Evolutionary conservation across 305 asterid species (phyloP), one percentile per base, ranked within the genome.

Genomic region (Fraxinus velutina): DNA sequence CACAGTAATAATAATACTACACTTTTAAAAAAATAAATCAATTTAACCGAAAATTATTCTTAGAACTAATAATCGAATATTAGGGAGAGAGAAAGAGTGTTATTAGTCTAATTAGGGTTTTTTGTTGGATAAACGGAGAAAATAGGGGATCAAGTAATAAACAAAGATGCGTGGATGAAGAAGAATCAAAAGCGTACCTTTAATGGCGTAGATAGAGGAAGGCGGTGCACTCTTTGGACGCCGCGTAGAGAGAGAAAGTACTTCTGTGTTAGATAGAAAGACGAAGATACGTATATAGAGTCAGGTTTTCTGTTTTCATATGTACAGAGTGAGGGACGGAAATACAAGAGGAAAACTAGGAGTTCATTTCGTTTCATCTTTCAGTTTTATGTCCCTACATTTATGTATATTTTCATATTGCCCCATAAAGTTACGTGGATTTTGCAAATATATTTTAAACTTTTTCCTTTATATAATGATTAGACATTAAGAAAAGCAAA

Each of bases 61-160:
- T 70, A 70, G 21, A 15, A 70, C 75, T 29, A 15, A 70, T 1
- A 70, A 70, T 30, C 1, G 0, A 74, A 76, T 5, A 68, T 80
- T 72, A 66, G 1, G 42, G 36, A 34, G 64, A 76, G 1, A 83
- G 68, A 22, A 19, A 12, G 8, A 81, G 70, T 50, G 72, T n/a
- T 24, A 39, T 44, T 19, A 55, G 71, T 32, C 77, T 42, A 76
- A 88, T 76, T 76, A 3, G 83, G 24, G 73, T 62, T 66, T 70
- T 10, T 70, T 29, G 75, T 70, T 27, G 6, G 78, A 32, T 34
- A 15, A 77, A 79, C 2, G 22, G 77, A 75, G 13, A 21, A 80
- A 36, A 76, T 32, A 36, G 32, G 76, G 74, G 89, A 88, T 83
- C 89, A 75, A 29, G 64, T 77, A 75, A 55, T 52, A 75, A 80